These are phyloP conservation scores for Spathaspora sp. DNA, from an alignment of 805 yeast species.

Conservation along the genomic window DNA sequence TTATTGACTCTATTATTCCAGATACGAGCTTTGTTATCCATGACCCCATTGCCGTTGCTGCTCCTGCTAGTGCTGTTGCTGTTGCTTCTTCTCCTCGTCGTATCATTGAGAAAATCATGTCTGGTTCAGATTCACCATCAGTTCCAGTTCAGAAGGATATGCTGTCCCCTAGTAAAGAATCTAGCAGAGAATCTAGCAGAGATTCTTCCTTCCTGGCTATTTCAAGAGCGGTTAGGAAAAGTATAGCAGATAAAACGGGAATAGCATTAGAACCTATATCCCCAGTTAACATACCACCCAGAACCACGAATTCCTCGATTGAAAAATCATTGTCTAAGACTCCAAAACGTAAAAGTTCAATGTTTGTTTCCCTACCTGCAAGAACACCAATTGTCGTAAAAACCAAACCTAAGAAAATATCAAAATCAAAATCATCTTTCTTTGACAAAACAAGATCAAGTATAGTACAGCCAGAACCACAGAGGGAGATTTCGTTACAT, in stretches of 20 bases:
- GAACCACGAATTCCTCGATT: background rate
- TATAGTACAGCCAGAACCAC: background rate
- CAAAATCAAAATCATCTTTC: background rate
- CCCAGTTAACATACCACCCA: background rate
- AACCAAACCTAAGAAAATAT: conserved; percentile 4
- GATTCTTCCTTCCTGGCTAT: conserved; percentile 47
- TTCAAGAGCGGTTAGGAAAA: conserved; percentile 43
- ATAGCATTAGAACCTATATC: background rate
- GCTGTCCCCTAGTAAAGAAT: background rate
- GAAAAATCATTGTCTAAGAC: conserved; percentile 10
- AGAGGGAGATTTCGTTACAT: background rate
- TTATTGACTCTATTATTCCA: background rate
- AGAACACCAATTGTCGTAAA: conserved; percentile 33
- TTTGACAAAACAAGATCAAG: background rate
- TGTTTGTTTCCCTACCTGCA: conserved; percentile 34
- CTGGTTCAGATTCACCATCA: background rate
- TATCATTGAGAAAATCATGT: background rate
- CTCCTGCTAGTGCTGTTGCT: background rate
- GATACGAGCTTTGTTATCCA: background rate
- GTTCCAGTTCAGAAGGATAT: background rate
- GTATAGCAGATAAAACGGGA: conserved; percentile 32
- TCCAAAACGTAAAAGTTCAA: conserved; percentile 28
- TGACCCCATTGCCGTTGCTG: background rate
- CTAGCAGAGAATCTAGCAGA: background rate
- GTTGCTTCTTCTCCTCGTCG: too few relatives aligned